Conservation (phyloP, 2,329 filamentous ascomycete genomes). For the Knufia petricola region DNA sequence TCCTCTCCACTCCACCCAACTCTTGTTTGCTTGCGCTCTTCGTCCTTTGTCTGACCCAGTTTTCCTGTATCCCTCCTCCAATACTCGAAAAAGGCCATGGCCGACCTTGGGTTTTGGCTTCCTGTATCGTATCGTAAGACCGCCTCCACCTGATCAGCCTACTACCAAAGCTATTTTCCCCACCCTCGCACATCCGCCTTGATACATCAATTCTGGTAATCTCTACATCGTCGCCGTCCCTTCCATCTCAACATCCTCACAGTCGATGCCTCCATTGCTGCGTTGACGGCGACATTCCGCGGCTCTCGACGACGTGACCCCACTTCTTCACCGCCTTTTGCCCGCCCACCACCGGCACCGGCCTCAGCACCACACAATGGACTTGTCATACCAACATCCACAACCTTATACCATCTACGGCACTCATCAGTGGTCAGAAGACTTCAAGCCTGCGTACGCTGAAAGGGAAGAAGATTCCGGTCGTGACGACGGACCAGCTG, state of each 20-base stretch:
- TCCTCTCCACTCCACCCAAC: conserved; percentile 5
- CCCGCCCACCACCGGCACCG: background rate
- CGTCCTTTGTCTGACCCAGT: conserved; percentile 6
- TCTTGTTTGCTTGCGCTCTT: conserved; percentile 8
- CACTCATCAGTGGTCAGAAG: conserved; percentile 34
- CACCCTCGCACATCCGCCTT: conserved; percentile 9
- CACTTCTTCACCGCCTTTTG: conserved; percentile 15
- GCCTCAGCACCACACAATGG: conserved; percentile 13
- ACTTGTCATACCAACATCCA: conserved; percentile 34
- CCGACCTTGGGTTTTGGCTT: background rate
- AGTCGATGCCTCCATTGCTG: conserved; percentile 1
- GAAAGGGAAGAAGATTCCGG: conserved; percentile 46
- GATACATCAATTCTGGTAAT: conserved; percentile 5
- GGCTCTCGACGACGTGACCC: conserved; percentile 3
- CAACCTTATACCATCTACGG: conserved; percentile 34
- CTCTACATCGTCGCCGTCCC: background rate
- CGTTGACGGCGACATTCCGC: conserved; percentile 9
- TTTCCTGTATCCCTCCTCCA: conserved; percentile 9
- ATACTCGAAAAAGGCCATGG: conserved; percentile 5
- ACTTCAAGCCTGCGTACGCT: conserved; percentile 32
- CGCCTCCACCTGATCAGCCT: background rate
- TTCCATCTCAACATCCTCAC: conserved; percentile 1
- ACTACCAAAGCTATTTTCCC: conserved; percentile 11
- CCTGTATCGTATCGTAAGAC: conserved; percentile 6
- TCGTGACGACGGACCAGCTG: conserved; percentile 42